A percentile compares a stretch with the other conserved stretches of the same genome.
phyloP scores from a whole-genome alignment of 768 basidiomycete species.

The Termitomyces sp. region DNA sequence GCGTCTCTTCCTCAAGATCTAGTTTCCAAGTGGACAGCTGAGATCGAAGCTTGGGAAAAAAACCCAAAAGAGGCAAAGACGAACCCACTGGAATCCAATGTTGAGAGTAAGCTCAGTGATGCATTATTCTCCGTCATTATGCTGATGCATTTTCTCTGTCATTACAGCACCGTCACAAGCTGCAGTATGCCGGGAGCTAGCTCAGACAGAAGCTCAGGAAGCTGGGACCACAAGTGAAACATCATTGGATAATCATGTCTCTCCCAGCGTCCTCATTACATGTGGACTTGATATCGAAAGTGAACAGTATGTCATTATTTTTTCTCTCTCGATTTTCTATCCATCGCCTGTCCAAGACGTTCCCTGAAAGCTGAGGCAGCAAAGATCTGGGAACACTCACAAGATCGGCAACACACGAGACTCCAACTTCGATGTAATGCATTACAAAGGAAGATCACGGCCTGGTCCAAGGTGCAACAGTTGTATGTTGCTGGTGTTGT shows the following conservation, averaged over 20 bases:
- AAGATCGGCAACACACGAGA: conserved; percentile 8
- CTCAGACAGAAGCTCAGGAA: conserved; percentile 7
- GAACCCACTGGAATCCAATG: conserved; percentile 4
- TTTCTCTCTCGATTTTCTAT: background rate
- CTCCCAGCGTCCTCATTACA: background rate
- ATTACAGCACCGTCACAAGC: background rate
- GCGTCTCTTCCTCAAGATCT: background rate
- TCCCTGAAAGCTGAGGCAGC: background rate
- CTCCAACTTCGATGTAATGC: background rate
- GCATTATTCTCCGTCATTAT: background rate
- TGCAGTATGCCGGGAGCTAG: background rate
- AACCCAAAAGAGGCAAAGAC: background rate
- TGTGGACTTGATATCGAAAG: background rate
- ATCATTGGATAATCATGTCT: conserved; percentile 9
- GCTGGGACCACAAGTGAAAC: conserved; percentile 4
- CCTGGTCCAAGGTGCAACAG: background rate
- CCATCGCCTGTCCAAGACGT: background rate
- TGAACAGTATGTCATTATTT: background rate
- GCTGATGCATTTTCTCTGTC: background rate
- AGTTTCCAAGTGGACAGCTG: background rate
- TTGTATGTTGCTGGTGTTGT: background rate
- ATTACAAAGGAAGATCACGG: background rate
- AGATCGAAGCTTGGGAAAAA: conserved; percentile 9
- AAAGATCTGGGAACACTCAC: conserved; percentile 2
- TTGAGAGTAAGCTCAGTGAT: conserved; percentile 5